Evolutionary conservation across 1,284 basidiomycete species (phyloP), one percentile per base, ranked within the genome.

Genomic region (Megacollybia platyphylla): DNA sequence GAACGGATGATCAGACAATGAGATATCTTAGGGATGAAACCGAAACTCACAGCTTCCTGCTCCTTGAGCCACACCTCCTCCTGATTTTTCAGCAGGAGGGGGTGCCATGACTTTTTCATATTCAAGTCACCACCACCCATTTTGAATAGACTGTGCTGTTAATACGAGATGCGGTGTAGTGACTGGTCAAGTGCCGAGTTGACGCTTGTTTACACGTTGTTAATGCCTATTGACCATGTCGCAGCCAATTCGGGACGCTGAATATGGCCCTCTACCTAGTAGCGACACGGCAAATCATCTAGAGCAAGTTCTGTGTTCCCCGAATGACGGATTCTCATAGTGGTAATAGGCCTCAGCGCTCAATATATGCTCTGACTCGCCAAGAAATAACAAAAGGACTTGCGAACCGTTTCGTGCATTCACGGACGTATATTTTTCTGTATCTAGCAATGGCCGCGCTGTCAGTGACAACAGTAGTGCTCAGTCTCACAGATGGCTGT

Each of bases 81-180:
- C 82, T 97, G 93, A 68, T 97, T 96, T 62, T 89, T 90, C 66
- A 94, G 67, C 67, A 97, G 87, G 73, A 94, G 86, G 73, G 91
- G 90, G 63, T 97, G 92, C 92, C 93, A 97, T 52, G 89, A 90
- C 76, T 94, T 93, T 65, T 96, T 97, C 91, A 93, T 93, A 57
- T 90, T 90, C 62, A 91, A 70, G 60, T 92, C 88, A 51, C 88
- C 88, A 49, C 88, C 88, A 76, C 91, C 91, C 91, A 96, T 96
- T 55, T 85, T 92, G 71, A 53, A 51, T 58, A 47, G 44, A 41
- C 45, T 46, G 39, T 26, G 34, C 38, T 38, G 17, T 39, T 42
- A 44, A 43, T 36, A 24, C 40, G 41, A 41, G 38, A 18, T 41
- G 24, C 30, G 40, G 40, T 46, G 40, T 24, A 38, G 44, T 35